Base-by-base conservation (phyloP, 1,139 yeast genomes). In the Geotrichum reessii region DNA sequence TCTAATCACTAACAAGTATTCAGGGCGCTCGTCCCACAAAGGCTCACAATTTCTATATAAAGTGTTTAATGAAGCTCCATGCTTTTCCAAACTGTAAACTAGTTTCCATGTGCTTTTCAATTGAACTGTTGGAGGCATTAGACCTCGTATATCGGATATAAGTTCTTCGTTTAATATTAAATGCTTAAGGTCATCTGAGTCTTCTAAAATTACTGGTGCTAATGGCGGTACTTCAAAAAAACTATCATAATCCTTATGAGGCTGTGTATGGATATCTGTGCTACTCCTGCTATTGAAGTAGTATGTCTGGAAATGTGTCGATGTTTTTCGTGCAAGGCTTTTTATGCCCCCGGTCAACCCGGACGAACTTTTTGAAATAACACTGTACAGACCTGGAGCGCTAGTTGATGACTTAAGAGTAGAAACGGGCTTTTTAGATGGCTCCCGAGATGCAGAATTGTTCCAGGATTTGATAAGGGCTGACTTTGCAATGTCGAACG, bases 31-130 rank as follows among this genome's bases (percentile, higher is more conserved):
- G 22, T 51, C 53, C 33, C 27, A 21, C 1, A 40, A 46, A 3
- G 51, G 50, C 17, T 68, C 69, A 52, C 74, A 67, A 59, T 70
- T 71, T 37, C 71, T 69, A 67, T 85, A 93, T 37, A 95, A 73
- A 0, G 99, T 91, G 62, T 81, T 83, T 57, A 93, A 72, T 0
- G 97, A 87, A 0, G 95, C 86, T 0, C 99, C 99, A 71, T 91
- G 90, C 70, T 90, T 97, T 64, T 92, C 97, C 63, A 90, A 73
- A 25, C 95, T 86, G 70, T 92, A 95, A 1, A 85, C 74, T 57
- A 93, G 73, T 14, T 79, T 74, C 99, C 99, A 95, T 11, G 80
- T 80, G 50, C 85, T 85, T 64, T 82, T 82, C 28, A 92, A 76
- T 69, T 90, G 97, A 49, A 88, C 76, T 54, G 97, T 76, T 4